phyloP scores from a whole-genome alignment of 306 rosid species.

The Prunus davidiana region DNA sequence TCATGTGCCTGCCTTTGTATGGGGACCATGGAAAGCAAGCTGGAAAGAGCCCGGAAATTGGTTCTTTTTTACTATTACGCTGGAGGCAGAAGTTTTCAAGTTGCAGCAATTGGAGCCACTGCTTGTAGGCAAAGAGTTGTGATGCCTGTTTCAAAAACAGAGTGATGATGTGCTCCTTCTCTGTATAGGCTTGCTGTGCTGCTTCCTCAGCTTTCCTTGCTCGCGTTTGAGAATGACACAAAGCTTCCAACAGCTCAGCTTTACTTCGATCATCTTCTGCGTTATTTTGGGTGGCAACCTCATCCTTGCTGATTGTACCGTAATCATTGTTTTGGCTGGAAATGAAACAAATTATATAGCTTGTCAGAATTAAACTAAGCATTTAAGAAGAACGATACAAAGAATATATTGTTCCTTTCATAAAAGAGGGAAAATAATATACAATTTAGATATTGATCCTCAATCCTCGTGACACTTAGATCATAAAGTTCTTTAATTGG shows the following conservation, averaged over 20 bases:
- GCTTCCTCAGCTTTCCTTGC: conserved; percentile 91
- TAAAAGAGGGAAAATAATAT: not conserved
- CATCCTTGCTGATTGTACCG: conserved; percentile 26
- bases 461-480: not conserved
- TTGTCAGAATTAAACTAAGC: not conserved
- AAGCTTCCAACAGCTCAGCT: conserved; percentile 76
- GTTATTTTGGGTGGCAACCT: conserved; percentile 12
- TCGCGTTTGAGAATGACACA: conserved; percentile 87
- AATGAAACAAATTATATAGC: conserved; percentile 15
- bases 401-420: not conserved
- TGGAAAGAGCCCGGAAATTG: conserved; percentile 45
- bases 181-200: conserved; percentile 66
- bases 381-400: not conserved
- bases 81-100: conserved; percentile 77
- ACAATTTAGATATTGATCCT: not conserved
- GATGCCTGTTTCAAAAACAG: conserved; percentile 84
- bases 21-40: conserved; percentile 27
- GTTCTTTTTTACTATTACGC: conserved; percentile 53
- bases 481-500: not conserved
- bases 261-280: conserved; percentile 31
- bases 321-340: conserved; percentile 40
- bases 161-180: conserved; percentile 75
- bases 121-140: conserved; percentile 82
- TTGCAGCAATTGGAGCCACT: conserved; percentile 79
- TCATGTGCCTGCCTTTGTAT: conserved; percentile 33